Evolutionary conservation across 345 rosid genomes (phyloP).

Genomic region (Pistacia vera): DNA sequence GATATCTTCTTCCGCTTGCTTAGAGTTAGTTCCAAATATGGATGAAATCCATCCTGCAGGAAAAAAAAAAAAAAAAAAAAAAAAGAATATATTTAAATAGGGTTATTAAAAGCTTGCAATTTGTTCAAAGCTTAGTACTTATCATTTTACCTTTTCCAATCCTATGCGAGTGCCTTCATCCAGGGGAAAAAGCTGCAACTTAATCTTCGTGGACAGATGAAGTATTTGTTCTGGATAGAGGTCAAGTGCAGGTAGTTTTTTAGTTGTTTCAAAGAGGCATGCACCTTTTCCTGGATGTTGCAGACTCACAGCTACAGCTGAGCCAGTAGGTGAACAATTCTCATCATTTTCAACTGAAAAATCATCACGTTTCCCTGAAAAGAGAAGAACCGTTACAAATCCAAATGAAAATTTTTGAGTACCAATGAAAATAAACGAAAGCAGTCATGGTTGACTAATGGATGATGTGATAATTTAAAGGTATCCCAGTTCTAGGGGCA

Average conservation of each 20-base stretch:
- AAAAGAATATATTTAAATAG: not conserved
- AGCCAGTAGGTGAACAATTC: slow-evolving; percentile 27
- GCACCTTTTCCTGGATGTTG: slow-evolving; percentile 14
- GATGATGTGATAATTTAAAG: not conserved
- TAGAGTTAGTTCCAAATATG: slow-evolving; percentile 86
- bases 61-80: slow-evolving; percentile 11
- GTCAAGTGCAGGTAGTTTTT: slow-evolving; percentile 21
- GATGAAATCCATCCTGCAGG: slow-evolving; percentile 80
- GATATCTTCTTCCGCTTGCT: slow-evolving; percentile 66
- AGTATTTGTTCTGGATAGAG: slow-evolving; percentile 32
- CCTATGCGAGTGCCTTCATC: slow-evolving; percentile 65
- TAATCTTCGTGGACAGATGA: slow-evolving; percentile 51
- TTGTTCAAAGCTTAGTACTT: not conserved
- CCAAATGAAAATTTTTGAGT: not conserved
- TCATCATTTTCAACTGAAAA: slow-evolving; percentile 22
- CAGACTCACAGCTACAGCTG: slow-evolving; percentile 19
- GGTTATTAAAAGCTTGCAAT: not conserved
- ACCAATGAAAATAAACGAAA: not conserved
- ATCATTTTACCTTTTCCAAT: slow-evolving; percentile 65
- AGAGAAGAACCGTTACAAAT: not conserved
- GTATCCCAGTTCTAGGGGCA: not conserved
- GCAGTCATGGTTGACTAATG: not conserved
- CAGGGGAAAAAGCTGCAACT: slow-evolving; percentile 86
- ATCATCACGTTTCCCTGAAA: slow-evolving; percentile 24
- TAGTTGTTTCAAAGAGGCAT: slow-evolving; percentile 19